Evolutionary conservation across 306 rosid genomes (phyloP), one percentile per base, ranked within the genome.

Genomic region (Begonia fuchsioides): DNA sequence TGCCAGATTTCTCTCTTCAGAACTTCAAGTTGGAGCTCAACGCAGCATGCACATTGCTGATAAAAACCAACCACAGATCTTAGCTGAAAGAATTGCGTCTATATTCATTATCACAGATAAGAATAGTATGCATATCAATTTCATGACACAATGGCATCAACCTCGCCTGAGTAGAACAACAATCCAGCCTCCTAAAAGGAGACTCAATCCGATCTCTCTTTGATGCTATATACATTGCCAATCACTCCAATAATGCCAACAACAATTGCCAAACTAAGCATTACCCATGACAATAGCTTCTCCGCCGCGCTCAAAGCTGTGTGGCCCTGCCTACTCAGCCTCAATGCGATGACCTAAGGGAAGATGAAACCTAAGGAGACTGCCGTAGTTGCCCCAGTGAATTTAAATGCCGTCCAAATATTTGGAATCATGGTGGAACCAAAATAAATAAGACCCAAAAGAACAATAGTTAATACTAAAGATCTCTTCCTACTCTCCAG

Each of bases 381-480:
- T 10, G 95, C 95, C 2, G 95, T 71, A 3, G 98, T 90, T 58
- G 95, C 94, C 46, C 98, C 98, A 2, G 95, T 90, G 70, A 90
- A 82, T 54, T 90, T 90, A 53, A 90, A 90, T 60, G 98, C 95
- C 8, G 83, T 73, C 95, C 98, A 90, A 56, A 90, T 85, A 76
- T 64, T 90, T 20, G 98, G 95, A 69, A 90, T 61, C 95, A 85
- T 75, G 44, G 98, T 85, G 38, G 95, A 90, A 5, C 87, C 95
- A 8, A 90, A 58, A 68, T 81, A 90, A 65, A 81, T 82, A 55
- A 90, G 82, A 13, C 65, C 55, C 76, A 90, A 72, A 60, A 90
- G 61, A 55, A 90, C 73, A 16, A 47, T 38, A 17, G 98, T 90
- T 85, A 90, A 72, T 38, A 68, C 65, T 39, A 85, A 58, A 39